These are phyloP conservation scores for Erythrophleum fordii DNA, from an alignment of 306 rosid genomes.

Conservation along the genomic window DNA sequence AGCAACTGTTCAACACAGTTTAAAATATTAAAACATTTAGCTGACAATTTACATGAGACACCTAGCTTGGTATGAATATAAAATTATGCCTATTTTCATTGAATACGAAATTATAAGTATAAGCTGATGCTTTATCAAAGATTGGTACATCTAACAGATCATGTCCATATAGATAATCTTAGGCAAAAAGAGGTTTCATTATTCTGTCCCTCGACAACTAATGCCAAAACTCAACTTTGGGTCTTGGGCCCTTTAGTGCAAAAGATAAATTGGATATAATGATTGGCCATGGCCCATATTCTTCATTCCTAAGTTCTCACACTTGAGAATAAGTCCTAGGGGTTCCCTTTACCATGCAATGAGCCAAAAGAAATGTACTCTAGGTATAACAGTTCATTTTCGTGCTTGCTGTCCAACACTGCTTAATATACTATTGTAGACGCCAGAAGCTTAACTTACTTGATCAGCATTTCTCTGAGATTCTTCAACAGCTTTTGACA, in stretches of 20 bases:
- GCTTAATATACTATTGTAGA: slow-evolving; percentile 16
- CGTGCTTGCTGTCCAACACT: slow-evolving; percentile 12
- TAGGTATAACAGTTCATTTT: slow-evolving; percentile 25
- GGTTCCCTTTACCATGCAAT: slow-evolving; percentile 24
- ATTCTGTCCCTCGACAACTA: slow-evolving; percentile 9
- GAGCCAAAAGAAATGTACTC: slow-evolving; percentile 3
- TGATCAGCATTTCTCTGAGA: slow-evolving; percentile 80
- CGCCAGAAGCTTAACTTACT: slow-evolving; percentile 52
- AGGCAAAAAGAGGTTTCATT: not conserved
- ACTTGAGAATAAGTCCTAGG: not conserved
- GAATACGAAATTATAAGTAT: not conserved
- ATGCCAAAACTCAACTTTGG: slow-evolving; percentile 18
- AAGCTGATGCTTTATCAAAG: slow-evolving; percentile 1
- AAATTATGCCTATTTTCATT: not conserved
- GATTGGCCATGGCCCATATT: not conserved
- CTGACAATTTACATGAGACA: slow-evolving; percentile 6
- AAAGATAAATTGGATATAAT: not conserved
- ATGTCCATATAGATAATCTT: not conserved
- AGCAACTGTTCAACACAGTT: slow-evolving; percentile 56
- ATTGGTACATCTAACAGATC: not conserved
- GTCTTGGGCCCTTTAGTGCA: not conserved
- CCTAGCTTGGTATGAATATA: not conserved
- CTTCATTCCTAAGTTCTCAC: not conserved
- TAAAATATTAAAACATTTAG: slow-evolving; percentile 32
- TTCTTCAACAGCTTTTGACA: slow-evolving; percentile 80